A percentile compares a stretch with the other conserved stretches of the same genome.
phyloP scores from a whole-genome alignment of 345 rosid species.

The Firmiana major region DNA sequence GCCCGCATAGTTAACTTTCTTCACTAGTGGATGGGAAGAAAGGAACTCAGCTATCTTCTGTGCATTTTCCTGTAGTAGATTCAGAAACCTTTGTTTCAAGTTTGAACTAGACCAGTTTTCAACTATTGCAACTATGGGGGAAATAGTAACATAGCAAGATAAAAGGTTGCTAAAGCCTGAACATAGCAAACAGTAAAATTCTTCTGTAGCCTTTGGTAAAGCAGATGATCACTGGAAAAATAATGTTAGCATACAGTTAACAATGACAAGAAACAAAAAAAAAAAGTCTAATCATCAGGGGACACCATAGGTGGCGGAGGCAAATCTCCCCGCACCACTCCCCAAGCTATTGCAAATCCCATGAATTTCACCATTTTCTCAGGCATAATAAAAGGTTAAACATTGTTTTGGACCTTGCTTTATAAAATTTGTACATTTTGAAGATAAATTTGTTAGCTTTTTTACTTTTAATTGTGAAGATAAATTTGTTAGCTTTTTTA shows the following conservation, averaged over 20 bases:
- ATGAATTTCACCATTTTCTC: not conserved
- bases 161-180: not conserved
- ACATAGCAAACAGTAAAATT: not conserved
- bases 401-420: not conserved
- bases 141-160: not conserved
- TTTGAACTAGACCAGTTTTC: not conserved
- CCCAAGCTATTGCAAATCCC: not conserved
- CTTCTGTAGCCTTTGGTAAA: not conserved
- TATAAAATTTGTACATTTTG: not conserved
- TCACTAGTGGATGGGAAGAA: conserved; percentile 74
- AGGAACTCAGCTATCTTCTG: conserved; percentile 84
- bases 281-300: not conserved
- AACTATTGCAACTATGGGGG: not conserved
- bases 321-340: not conserved
- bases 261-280: not conserved
- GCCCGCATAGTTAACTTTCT: conserved; percentile 82
- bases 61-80: conserved; percentile 64
- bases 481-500: not conserved
- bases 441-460: not conserved
- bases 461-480: not conserved
- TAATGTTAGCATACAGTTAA: not conserved
- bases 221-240: not conserved
- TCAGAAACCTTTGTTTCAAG: not conserved
- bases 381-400: not conserved
- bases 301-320: not conserved